phyloP scores from a whole-genome alignment of 1,284 basidiomycete genomes.

The Boletellus dicymbophilus region DNA sequence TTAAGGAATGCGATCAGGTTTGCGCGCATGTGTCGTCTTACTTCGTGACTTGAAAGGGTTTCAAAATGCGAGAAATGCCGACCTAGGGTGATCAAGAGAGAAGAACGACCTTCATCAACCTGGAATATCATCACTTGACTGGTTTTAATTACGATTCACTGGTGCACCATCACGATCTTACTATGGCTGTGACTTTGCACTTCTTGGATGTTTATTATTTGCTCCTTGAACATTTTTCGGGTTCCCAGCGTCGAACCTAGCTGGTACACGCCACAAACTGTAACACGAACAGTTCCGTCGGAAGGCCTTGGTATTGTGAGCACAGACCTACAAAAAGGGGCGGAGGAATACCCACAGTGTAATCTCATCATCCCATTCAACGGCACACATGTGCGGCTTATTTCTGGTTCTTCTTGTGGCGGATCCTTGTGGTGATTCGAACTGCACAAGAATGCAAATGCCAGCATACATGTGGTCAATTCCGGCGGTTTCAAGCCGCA shows the following conservation, averaged over 20 bases:
- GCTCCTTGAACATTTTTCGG: background rate
- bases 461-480: background rate
- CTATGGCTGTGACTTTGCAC: background rate
- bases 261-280: background rate
- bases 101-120: background rate
- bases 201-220: background rate
- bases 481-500: background rate
- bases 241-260: background rate
- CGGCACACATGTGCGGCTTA: background rate
- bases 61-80: background rate
- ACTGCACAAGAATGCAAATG: background rate
- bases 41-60: background rate
- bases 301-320: background rate
- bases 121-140: background rate
- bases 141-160: background rate
- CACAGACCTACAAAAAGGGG: background rate
- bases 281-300: background rate
- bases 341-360: background rate
- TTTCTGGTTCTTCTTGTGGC: background rate
- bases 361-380: background rate
- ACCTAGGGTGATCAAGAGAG: background rate
- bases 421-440: no score
- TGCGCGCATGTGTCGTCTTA: background rate
- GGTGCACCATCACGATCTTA: background rate
- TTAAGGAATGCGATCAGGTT: no score